Evolutionary conservation across 768 basidiomycete genomes (phyloP).

Genomic region (Pleurotus giganteus): DNA sequence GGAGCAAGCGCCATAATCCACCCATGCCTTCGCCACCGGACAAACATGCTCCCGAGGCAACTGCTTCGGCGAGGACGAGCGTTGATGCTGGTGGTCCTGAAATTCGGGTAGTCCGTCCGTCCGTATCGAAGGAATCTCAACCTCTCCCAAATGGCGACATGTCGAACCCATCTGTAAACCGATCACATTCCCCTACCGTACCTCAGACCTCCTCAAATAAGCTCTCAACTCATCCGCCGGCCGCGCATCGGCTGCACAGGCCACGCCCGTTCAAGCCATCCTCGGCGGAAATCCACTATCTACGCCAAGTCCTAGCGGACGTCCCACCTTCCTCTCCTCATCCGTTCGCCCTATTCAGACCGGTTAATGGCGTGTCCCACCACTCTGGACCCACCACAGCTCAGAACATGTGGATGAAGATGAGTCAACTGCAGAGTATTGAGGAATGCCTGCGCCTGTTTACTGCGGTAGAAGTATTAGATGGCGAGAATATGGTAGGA

Average conservation of each 20-base stretch:
- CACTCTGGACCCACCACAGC: constrained; percentile 19
- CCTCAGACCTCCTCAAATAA: neutral
- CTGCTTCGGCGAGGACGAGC: constrained; percentile 1
- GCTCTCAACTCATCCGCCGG: constrained; percentile 10
- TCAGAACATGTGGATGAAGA: constrained; percentile 43
- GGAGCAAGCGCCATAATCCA: constrained; percentile 20
- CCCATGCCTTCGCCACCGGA: neutral
- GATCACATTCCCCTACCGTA: neutral
- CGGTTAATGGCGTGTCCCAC: constrained; percentile 16
- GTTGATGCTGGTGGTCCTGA: neutral
- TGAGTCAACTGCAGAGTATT: constrained; percentile 52
- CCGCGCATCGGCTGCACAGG: constrained; percentile 29
- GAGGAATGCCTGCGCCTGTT: constrained; percentile 86
- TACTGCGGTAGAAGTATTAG: constrained; percentile 89
- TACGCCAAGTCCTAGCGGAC: constrained; percentile 69
- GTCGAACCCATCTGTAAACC: neutral
- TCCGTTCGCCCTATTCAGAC: constrained; percentile 52
- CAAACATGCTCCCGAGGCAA: neutral
- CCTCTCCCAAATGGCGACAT: constrained; percentile 6
- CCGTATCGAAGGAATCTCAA: constrained; percentile 8
- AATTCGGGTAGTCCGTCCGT: neutral
- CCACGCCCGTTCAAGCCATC: constrained; percentile 52
- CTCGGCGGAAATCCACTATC: constrained; percentile 59
- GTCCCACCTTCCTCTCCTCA: constrained; percentile 37
- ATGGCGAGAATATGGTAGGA: constrained; percentile 93